Evolutionary conservation across 2,329 filamentous ascomycete genomes (phyloP).

Genomic region (Stagonosporopsis chrysanthemi): DNA sequence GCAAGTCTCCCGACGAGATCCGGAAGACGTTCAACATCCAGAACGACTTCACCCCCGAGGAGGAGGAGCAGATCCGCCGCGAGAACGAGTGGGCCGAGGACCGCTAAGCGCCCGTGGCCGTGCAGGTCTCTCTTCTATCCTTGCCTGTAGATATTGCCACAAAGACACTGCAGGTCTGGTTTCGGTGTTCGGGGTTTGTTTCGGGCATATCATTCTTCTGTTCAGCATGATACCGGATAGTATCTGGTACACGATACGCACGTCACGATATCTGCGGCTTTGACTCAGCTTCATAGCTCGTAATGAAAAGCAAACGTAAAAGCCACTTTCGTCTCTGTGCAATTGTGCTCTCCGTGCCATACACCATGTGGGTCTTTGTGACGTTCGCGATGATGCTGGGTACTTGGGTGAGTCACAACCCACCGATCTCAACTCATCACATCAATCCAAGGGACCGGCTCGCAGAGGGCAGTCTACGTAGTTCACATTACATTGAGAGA

Average conservation of each 20-base stretch:
- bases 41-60: constrained; percentile 98
- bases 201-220: constrained; percentile 13
- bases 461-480: neutral
- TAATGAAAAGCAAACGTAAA: constrained; percentile 12
- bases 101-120: constrained; percentile 32
- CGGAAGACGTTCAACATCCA: constrained; percentile 99
- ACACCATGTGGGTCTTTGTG: neutral
- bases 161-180: constrained; percentile 2
- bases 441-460: neutral
- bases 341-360: too few relatives aligned
- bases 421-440: neutral
- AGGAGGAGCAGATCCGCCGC: constrained; percentile 87
- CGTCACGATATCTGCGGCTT: constrained; percentile 11
- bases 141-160: neutral
- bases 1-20: constrained; percentile 98
- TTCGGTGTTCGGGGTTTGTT: constrained; percentile 20
- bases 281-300: constrained; percentile 2
- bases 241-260: constrained; percentile 10
- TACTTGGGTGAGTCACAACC: neutral
- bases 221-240: constrained; percentile 14
- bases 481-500: constrained; percentile 3
- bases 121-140: neutral
- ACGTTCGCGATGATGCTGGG: neutral
- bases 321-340: neutral
- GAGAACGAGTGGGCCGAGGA: constrained; percentile 62